Evolutionary conservation across 768 basidiomycete species (phyloP).

Genomic region (Gyrodon lividus): DNA sequence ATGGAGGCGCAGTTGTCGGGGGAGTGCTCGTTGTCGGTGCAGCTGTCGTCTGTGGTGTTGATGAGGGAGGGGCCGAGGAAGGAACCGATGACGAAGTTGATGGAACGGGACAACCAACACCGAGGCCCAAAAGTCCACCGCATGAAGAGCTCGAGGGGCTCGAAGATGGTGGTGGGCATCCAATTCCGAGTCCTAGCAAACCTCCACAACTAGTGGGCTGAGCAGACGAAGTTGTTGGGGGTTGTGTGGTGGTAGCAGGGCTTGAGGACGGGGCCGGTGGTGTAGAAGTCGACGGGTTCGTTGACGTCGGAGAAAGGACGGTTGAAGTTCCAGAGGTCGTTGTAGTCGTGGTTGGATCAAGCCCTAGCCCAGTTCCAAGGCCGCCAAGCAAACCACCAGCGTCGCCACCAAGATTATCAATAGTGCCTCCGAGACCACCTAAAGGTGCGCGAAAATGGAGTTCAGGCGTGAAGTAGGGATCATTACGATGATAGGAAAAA

Average conservation of each 20-base stretch:
- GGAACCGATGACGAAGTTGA: slow-evolving; percentile 1
- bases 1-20: neutral
- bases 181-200: slow-evolving; percentile 5
- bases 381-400: neutral
- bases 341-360: slow-evolving; percentile 9
- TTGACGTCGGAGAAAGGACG: slow-evolving; percentile 9
- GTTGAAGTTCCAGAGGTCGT: slow-evolving; percentile 11
- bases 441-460: neutral
- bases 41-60: neutral
- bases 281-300: slow-evolving; percentile 4
- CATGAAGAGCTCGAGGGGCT: slow-evolving; percentile 14
- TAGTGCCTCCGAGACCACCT: slow-evolving; percentile 9
- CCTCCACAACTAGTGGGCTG: neutral
- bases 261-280: neutral
- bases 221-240: neutral
- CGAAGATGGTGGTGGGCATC: slow-evolving; percentile 2
- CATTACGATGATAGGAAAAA: slow-evolving; percentile 1
- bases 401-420: neutral
- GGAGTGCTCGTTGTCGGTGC: neutral
- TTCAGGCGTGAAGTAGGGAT: neutral
- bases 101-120: slow-evolving; percentile 14
- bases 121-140: slow-evolving; percentile 18
- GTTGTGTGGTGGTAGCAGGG: neutral
- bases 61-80: neutral
- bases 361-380: neutral